Conservation (phyloP, 768 basidiomycete genomes). For the Psilocybe subaeruginosa region DNA sequence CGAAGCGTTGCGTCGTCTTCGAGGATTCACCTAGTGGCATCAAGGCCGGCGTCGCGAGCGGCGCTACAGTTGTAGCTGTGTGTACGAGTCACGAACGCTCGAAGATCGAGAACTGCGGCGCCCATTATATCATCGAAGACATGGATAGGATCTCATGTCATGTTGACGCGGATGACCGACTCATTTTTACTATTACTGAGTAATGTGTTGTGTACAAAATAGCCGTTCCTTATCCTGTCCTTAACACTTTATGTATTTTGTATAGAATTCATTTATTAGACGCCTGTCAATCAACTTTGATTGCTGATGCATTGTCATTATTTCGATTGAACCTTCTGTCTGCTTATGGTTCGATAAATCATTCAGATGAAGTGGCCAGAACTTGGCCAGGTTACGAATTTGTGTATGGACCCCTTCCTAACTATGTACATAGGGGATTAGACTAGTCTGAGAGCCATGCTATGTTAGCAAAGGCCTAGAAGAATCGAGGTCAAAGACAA, state of each 20-base stretch:
- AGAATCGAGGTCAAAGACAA: background rate
- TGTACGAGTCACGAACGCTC: slow-evolving; percentile 71
- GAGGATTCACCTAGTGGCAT: slow-evolving; percentile 85
- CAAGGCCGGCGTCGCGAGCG: slow-evolving; percentile 70
- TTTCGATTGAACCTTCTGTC: too few relatives aligned
- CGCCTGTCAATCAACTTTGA: too few relatives aligned
- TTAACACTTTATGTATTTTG: too few relatives aligned
- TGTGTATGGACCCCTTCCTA: too few relatives aligned
- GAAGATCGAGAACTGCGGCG: slow-evolving; percentile 57
- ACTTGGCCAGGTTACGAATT: too few relatives aligned
- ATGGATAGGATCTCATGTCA: slow-evolving; percentile 52
- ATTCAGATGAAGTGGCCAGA: too few relatives aligned
- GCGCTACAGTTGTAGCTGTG: slow-evolving; percentile 73
- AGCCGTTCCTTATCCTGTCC: too few relatives aligned
- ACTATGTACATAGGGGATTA: background rate
- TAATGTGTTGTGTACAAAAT: background rate
- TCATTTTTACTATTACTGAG: slow-evolving; percentile 8
- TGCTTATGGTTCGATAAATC: too few relatives aligned
- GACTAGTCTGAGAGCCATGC: too few relatives aligned
- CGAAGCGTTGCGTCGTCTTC: slow-evolving; percentile 72
- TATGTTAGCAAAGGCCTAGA: too few relatives aligned
- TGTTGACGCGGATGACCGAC: slow-evolving; percentile 28
- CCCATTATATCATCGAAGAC: slow-evolving; percentile 58
- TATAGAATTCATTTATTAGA: too few relatives aligned
- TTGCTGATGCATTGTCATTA: too few relatives aligned